Base-by-base conservation (phyloP, 371 early-diverging fungal genomes). In the Apophysomyces ossiformis region DNA sequence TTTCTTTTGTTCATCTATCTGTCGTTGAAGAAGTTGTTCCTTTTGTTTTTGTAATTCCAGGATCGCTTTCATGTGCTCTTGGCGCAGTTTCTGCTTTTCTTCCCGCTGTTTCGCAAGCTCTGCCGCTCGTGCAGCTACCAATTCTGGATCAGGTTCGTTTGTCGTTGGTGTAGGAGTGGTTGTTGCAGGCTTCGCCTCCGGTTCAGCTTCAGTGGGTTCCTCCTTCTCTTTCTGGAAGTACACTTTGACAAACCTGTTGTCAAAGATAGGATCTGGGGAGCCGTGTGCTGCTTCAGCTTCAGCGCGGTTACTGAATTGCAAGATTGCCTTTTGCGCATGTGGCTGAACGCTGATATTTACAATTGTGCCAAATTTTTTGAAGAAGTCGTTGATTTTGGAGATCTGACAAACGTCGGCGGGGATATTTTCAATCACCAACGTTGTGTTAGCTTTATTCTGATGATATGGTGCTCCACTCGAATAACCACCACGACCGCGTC, bases 191-290 rank as follows among this genome's bases (percentile, higher is more conserved):
- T 56, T 60, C 7, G 60, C 26, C 15, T 36, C 57, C 63, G 74
- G 18, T 66, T 70, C 58, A 35, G 54, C 18, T 37, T 60, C 26
- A 32, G 61, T 16, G 13, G 77, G 59, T 45, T 87, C 87, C 45
- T 77, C 81, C 46, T 75, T 57, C 8, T 63, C 68, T 46, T 57
- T 73, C 43, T 84, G 76, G 85, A 89, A 94, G 70, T 87, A 95
- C 7, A 95, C 90, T 67, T 92, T 92, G 47, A 95, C 93, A 71
- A 95, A 95, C 15, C 95, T 89, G 74, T 95, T 95, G 43, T 85
- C 90, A 72, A 95, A 95, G 36, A 94, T 88, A n/a, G 89, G 84
- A 36, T 93, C 93, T 5, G 95, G 94, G 12, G 88, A 89, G 44
- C 76, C 79, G 63, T 92, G 88, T 1, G 94, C 94, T 9, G 85